phyloP scores from a whole-genome alignment of 306 rosid genomes.

The Vigna reflexopilosa region DNA sequence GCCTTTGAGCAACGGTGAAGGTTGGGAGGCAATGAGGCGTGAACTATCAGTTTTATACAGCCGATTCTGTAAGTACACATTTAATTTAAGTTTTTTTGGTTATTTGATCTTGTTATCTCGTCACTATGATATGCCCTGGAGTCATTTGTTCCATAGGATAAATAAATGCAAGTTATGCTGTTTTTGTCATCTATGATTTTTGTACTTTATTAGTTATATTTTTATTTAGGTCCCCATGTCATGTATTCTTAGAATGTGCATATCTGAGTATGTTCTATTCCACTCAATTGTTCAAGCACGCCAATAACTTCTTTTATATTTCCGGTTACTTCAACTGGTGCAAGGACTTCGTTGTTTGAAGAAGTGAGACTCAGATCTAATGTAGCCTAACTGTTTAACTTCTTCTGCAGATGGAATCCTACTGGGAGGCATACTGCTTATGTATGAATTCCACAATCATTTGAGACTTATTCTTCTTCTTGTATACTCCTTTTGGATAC shows the following conservation, averaged over 20 bases:
- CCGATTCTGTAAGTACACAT: conserved; percentile 87
- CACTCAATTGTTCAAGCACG: not conserved
- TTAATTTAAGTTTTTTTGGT: conserved; percentile 11
- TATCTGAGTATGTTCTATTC: not conserved
- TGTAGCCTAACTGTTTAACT: conserved; percentile 26
- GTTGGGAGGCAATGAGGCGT: conserved; percentile 99
- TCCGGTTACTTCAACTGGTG: conserved; percentile 16
- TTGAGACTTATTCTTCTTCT: conserved; percentile 84
- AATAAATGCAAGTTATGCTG: not conserved
- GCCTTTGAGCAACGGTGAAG: conserved; percentile 89
- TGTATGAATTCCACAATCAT: conserved; percentile 94
- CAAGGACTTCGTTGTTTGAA: conserved; percentile 28
- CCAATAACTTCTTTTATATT: conserved; percentile 2
- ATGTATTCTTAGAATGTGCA: conserved; percentile 16
- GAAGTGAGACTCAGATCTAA: conserved; percentile 26
- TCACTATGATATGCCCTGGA: conserved; percentile 17
- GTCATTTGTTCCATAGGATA: conserved; percentile 7
- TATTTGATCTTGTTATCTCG: conserved; percentile 27
- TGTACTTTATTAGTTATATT: conserved; percentile 7
- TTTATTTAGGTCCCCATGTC: conserved; percentile 3
- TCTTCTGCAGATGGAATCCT: conserved; percentile 89
- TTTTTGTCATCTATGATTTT: conserved; percentile 7
- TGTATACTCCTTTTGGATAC: conserved; percentile 93
- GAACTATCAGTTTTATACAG: conserved; percentile 95
- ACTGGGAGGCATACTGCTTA: conserved; percentile 93